phyloP scores from a whole-genome alignment of 116 monocot species.

The Dioscorea cayenensis region DNA sequence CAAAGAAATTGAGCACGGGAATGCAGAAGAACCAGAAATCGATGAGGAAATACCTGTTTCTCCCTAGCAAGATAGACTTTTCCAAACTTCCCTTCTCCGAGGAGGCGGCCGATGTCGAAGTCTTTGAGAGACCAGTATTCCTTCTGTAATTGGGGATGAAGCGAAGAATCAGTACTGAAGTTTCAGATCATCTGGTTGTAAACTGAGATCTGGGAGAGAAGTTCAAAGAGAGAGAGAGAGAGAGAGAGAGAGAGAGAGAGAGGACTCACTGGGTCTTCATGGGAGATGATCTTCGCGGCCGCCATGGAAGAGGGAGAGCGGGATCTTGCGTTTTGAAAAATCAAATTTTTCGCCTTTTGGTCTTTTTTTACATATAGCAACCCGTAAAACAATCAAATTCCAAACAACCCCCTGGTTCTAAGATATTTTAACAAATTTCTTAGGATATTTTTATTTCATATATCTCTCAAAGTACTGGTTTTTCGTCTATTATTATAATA shows the following conservation, averaged over 20 bases:
- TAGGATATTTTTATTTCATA: too few relatives aligned
- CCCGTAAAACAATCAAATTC: too few relatives aligned
- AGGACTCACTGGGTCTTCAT: not conserved
- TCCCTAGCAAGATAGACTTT: slow-evolving; percentile 81
- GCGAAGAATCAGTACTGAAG: not conserved
- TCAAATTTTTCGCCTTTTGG: too few relatives aligned
- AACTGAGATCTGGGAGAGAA: not conserved
- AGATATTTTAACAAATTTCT: too few relatives aligned
- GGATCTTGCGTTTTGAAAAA: not conserved
- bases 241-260: slow-evolving; percentile 1
- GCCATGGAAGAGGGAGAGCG: not conserved
- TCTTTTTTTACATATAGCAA: too few relatives aligned
- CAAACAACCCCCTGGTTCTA: too few relatives aligned
- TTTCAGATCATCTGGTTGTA: not conserved
- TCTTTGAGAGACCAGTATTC: slow-evolving; percentile 14
- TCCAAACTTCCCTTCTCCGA: slow-evolving; percentile 89
- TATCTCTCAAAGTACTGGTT: too few relatives aligned
- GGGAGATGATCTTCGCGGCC: not conserved
- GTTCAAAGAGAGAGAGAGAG: too few relatives aligned
- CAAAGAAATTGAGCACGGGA: not conserved
- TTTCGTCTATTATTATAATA: too few relatives aligned
- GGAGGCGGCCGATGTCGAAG: slow-evolving; percentile 81
- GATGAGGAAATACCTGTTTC: slow-evolving; percentile 25
- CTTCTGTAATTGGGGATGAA: not conserved
- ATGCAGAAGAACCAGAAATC: not conserved